phyloP scores from a whole-genome alignment of 345 rosid species.

The Syzygium jambos region DNA sequence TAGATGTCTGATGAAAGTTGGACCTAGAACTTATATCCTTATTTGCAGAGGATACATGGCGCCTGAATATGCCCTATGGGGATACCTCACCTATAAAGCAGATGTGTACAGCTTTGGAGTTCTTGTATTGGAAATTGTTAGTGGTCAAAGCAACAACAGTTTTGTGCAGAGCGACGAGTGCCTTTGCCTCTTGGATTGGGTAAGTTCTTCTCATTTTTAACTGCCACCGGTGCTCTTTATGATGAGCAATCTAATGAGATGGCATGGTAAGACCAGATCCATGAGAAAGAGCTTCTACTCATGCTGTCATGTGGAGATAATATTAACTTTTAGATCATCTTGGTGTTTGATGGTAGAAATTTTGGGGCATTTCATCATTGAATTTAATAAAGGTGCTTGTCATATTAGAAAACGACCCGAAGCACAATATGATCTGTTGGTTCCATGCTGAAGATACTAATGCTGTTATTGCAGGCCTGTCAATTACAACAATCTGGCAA shows the following conservation, averaged over 20 bases:
- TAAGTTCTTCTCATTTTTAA: neutral
- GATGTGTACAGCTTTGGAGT: slow-evolving; percentile 38
- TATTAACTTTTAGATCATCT: neutral
- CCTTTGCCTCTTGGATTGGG: slow-evolving; percentile 28
- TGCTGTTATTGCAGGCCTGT: slow-evolving; percentile 11
- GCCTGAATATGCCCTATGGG: slow-evolving; percentile 36
- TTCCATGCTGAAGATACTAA: neutral
- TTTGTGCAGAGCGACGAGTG: slow-evolving; percentile 2
- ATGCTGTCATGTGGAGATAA: neutral
- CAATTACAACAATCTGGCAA: slow-evolving; percentile 9
- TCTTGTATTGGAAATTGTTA: slow-evolving; percentile 26
- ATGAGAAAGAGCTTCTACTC: neutral
- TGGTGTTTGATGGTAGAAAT: neutral
- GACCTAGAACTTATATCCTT: neutral
- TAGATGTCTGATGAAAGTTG: neutral
- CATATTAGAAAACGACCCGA: neutral
- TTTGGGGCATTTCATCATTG: neutral
- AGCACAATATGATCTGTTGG: neutral
- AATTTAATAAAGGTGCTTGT: neutral
- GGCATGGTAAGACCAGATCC: neutral
- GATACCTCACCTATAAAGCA: slow-evolving; percentile 21
- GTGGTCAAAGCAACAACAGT: slow-evolving; percentile 16
- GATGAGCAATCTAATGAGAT: neutral
- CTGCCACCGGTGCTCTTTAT: neutral
- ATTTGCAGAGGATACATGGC: slow-evolving; percentile 34